A percentile compares a stretch with the other conserved stretches of the same genome.
These are phyloP conservation scores for Naematelia aurantialba DNA, from an alignment of 768 basidiomycete genomes.

Conservation along the genomic window DNA sequence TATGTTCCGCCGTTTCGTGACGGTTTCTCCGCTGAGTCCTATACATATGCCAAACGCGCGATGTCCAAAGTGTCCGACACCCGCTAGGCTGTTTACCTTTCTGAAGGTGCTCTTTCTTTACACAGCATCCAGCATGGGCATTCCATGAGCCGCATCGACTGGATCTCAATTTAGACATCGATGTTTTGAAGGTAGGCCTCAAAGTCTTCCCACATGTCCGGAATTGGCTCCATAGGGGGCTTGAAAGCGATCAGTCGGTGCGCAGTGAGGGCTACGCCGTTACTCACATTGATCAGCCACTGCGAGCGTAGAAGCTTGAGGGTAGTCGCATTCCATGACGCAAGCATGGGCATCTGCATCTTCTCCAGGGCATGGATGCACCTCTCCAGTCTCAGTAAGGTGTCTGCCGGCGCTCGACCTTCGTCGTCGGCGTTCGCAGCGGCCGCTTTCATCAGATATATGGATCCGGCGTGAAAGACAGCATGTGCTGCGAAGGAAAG, in stretches of 20 bases:
- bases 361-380: not conserved
- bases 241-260: not conserved
- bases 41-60: too few relatives aligned
- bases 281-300: not conserved
- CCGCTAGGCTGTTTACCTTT: too few relatives aligned
- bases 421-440: not conserved
- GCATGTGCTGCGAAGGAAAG: not conserved
- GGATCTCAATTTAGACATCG: too few relatives aligned
- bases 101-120: too few relatives aligned
- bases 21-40: too few relatives aligned
- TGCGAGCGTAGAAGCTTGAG: not conserved
- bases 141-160: too few relatives aligned
- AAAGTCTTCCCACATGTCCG: not conserved
- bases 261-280: not conserved
- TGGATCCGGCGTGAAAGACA: not conserved
- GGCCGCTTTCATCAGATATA: not conserved
- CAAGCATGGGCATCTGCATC: not conserved
- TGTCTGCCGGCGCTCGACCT: not conserved
- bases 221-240: not conserved
- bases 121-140: too few relatives aligned
- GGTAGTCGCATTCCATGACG: not conserved
- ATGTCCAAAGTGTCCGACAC: too few relatives aligned
- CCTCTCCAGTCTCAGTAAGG: not conserved
- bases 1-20: too few relatives aligned
- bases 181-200: too few relatives aligned